Conservation (phyloP, 108 stramenopile genomes). For the Cyclostephanos tholiformis region DNA sequence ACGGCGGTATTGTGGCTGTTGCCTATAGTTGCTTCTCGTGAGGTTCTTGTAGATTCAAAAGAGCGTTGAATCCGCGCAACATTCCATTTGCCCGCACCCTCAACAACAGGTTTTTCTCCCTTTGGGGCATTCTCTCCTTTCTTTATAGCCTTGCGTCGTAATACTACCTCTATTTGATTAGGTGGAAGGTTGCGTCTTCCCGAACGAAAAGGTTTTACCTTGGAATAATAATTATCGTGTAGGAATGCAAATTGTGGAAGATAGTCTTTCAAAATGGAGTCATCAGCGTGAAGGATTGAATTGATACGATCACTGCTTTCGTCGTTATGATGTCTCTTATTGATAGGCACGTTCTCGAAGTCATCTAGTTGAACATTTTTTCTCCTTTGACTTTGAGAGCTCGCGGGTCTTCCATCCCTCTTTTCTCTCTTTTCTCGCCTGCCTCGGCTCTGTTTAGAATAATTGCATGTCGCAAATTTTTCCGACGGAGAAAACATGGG, state of each 20-base stretch:
- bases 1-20: neutral
- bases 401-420: too few species aligned
- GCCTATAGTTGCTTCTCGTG: constrained; percentile 9
- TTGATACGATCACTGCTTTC: too few species aligned
- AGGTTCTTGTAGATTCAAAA: constrained; percentile 1
- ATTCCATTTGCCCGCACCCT: neutral
- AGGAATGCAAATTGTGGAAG: constrained; percentile 27
- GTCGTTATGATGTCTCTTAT: neutral
- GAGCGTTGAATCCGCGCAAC: neutral
- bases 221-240: constrained; percentile 26
- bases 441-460: neutral
- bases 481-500: neutral
- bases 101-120: neutral
- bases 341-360: neutral
- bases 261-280: constrained; percentile 24
- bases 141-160: constrained; percentile 40
- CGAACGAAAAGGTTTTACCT: constrained; percentile 26
- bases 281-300: constrained; percentile 3
- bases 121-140: constrained; percentile 13
- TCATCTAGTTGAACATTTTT: neutral
- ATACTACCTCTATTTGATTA: constrained; percentile 48
- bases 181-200: constrained; percentile 36
- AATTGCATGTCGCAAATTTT: neutral
- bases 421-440: neutral
- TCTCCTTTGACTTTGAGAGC: neutral